Evolutionary conservation across 2,329 filamentous ascomycete species (phyloP).

Genomic region (Hirsutella rhossiliensis): DNA sequence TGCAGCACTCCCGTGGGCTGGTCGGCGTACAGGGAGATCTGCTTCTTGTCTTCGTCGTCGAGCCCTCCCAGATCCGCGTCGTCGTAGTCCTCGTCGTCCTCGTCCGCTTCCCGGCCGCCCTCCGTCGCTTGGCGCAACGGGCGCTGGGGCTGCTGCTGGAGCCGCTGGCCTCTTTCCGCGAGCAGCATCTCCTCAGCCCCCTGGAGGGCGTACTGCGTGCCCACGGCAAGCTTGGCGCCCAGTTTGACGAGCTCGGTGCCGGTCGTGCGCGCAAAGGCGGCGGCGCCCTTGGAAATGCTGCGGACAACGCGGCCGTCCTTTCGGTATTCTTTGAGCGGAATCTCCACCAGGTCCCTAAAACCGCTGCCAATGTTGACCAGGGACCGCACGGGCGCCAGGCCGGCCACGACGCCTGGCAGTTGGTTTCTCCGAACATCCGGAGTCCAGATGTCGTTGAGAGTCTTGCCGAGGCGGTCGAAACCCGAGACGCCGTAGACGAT

Average conservation of each 20-base stretch:
- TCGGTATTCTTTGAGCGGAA: conserved; percentile 84
- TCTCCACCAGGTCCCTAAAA: conserved; percentile 72
- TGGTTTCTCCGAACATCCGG: conserved; percentile 85
- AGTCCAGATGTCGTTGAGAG: conserved; percentile 92
- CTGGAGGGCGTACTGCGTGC: conserved; percentile 86
- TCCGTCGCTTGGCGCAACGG: conserved; percentile 22
- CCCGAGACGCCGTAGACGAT: conserved; percentile 89
- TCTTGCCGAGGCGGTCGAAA: conserved; percentile 81
- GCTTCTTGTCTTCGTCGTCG: conserved; percentile 60
- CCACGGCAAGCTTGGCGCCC: conserved; percentile 86
- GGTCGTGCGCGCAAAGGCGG: conserved; percentile 84
- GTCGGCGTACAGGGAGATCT: conserved; percentile 85
- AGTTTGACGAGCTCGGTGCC: conserved; percentile 90
- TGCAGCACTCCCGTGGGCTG: conserved; percentile 84
- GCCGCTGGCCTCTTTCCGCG: conserved; percentile 20
- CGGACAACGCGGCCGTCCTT: conserved; percentile 90
- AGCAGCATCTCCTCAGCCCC: conserved; percentile 78
- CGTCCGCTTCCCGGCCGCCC: conserved; percentile 45
- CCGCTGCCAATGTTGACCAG: conserved; percentile 86
- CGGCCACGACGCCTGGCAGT: conserved; percentile 76
- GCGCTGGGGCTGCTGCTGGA: conserved; percentile 9
- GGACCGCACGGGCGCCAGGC: conserved; percentile 78
- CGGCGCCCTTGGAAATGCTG: conserved; percentile 81
- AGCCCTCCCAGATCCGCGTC: conserved; percentile 41
- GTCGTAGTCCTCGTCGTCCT: conserved; percentile 57